These are phyloP conservation scores for Meripilus lineatus DNA, from an alignment of 1,284 basidiomycete genomes.

Conservation along the genomic window DNA sequence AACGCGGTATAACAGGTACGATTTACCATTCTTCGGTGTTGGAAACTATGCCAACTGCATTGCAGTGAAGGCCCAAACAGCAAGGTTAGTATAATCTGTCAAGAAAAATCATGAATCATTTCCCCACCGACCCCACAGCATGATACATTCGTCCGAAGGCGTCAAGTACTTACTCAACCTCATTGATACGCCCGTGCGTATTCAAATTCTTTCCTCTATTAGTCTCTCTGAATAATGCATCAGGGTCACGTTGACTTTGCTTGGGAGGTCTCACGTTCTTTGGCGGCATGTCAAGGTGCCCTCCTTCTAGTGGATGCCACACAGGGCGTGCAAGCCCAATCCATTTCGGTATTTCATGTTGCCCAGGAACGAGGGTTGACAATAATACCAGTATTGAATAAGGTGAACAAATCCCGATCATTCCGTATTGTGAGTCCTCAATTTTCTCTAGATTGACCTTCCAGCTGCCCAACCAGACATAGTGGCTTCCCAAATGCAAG, in stretches of 20 bases:
- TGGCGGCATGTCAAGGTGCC: slow-evolving; percentile 93
- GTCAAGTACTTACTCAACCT: slow-evolving; percentile 82
- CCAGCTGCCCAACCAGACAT: slow-evolving; percentile 80
- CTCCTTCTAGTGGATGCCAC: slow-evolving; percentile 91
- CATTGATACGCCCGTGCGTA: slow-evolving; percentile 88
- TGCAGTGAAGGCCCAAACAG: slow-evolving; percentile 86
- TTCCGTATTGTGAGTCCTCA: background rate
- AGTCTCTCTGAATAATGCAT: background rate
- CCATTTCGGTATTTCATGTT: slow-evolving; percentile 91
- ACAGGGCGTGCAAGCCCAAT: slow-evolving; percentile 97
- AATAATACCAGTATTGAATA: slow-evolving; percentile 94
- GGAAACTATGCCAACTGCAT: slow-evolving; percentile 6
- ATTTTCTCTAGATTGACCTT: slow-evolving; percentile 68
- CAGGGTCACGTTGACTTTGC: slow-evolving; percentile 95
- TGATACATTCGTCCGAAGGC: slow-evolving; percentile 62
- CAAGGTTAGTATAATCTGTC: slow-evolving; percentile 46
- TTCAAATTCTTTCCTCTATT: slow-evolving; percentile 1
- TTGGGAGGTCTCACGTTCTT: slow-evolving; percentile 92
- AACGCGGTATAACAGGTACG: slow-evolving; percentile 88
- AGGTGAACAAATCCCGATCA: slow-evolving; percentile 43
- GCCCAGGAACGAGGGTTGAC: slow-evolving; percentile 79
- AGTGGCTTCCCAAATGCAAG: slow-evolving; percentile 76
- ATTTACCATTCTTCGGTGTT: slow-evolving; percentile 8
- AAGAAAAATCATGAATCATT: slow-evolving; percentile 6
- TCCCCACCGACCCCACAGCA: slow-evolving; percentile 45